Percentiles rank a stretch among this genome's conserved stretches.
These are phyloP conservation scores for Penicillium paneum DNA, from an alignment of 2,329 filamentous ascomycete species.

Conservation along the genomic window DNA sequence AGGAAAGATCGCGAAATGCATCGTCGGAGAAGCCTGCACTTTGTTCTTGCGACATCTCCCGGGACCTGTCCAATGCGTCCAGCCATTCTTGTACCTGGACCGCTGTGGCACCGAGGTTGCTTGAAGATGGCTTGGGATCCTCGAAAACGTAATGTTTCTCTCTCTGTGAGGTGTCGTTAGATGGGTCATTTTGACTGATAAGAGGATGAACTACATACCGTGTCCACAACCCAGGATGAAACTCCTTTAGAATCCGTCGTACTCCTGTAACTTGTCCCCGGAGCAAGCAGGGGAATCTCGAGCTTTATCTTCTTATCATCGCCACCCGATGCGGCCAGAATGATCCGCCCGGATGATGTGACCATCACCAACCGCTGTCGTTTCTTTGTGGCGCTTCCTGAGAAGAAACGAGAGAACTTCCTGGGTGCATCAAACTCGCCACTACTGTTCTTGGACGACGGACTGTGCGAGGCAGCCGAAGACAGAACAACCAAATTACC, in stretches of 20 bases:
- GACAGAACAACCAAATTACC: constrained; percentile 85
- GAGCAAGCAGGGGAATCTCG: constrained; percentile 77
- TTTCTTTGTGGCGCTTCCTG: constrained; percentile 86
- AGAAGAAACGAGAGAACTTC: constrained; percentile 91
- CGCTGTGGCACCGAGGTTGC: constrained; percentile 61
- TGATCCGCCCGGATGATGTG: constrained; percentile 83
- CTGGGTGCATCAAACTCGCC: constrained; percentile 67
- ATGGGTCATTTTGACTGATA: constrained; percentile 16
- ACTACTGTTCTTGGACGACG: constrained; percentile 63
- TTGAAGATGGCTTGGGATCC: constrained; percentile 72
- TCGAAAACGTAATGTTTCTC: constrained; percentile 93
- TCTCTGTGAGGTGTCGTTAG: constrained; percentile 53
- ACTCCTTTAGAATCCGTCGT: constrained; percentile 84
- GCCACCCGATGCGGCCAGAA: constrained; percentile 85
- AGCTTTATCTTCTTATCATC: constrained; percentile 95
- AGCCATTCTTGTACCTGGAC: constrained; percentile 86
- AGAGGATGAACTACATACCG: constrained; percentile 60
- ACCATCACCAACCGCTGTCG: constrained; percentile 91
- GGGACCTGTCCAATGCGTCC: constrained; percentile 79
- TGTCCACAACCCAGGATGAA: constrained; percentile 86
- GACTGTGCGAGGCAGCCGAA: constrained; percentile 70
- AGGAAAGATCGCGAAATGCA: constrained; percentile 65
- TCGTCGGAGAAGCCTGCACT: constrained; percentile 62
- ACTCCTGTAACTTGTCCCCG: constrained; percentile 74
- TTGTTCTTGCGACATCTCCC: constrained; percentile 74